Evolutionary conservation across 2,329 filamentous ascomycete genomes (phyloP).

Genomic region (Hypoxylon sp.): DNA sequence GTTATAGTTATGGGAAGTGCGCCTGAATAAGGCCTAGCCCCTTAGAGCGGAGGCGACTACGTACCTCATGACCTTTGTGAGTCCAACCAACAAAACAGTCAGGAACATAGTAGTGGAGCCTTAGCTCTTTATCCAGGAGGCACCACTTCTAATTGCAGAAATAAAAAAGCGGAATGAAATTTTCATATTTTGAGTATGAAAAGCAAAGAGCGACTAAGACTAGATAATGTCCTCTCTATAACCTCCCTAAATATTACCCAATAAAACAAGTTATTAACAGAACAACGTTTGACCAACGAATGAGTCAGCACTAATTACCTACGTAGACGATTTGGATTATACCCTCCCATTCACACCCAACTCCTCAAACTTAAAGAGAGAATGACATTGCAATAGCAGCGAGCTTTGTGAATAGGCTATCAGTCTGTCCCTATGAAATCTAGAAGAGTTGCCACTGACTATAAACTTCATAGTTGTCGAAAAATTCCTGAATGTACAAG

Average conservation of each 20-base stretch:
- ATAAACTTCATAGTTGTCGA: not conserved
- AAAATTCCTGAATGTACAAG: not conserved
- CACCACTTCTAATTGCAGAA: not conserved
- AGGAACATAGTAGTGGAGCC: not conserved
- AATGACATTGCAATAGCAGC: not conserved
- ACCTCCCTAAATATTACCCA: not conserved
- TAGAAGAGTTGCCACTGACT: not conserved
- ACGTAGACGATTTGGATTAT: not conserved
- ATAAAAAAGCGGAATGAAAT: not conserved
- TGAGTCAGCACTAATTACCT: not conserved
- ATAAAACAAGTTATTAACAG: not conserved
- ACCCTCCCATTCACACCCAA: not conserved
- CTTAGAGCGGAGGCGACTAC: not conserved
- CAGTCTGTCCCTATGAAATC: not conserved
- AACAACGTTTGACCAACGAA: not conserved
- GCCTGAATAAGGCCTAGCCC: not conserved
- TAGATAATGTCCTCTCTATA: not conserved
- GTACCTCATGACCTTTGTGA: not conserved
- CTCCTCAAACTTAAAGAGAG: not conserved
- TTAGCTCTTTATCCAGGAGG: not conserved
- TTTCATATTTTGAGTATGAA: not conserved
- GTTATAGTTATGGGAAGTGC: not conserved
- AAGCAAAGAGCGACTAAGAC: not conserved
- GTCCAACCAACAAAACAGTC: not conserved
- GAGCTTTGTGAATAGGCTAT: not conserved